These are phyloP conservation scores for Phytopythium sindhum DNA, from an alignment of 352 stramenopile species.

Conservation along the genomic window DNA sequence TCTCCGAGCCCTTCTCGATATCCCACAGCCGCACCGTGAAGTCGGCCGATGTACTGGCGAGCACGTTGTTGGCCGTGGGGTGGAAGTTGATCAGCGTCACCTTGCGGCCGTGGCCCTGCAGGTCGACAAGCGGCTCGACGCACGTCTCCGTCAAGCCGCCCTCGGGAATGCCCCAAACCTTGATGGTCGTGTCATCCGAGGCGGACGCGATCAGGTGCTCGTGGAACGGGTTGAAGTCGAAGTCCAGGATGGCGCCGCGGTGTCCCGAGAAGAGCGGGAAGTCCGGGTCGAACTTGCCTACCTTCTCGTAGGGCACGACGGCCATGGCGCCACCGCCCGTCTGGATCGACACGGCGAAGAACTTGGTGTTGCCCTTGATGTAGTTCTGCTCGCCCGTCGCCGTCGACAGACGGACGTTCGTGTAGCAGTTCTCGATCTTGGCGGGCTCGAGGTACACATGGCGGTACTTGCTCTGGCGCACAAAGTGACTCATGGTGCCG, in stretches of 20 bases:
- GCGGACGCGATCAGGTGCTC: conserved; percentile 95
- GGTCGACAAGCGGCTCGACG: conserved; percentile 93
- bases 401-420: conserved; percentile 92
- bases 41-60: conserved; percentile 94
- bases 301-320: conserved; percentile 93
- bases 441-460: conserved; percentile 97
- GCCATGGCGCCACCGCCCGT: conserved; percentile 89
- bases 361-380: conserved; percentile 99
- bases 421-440: conserved; percentile 92
- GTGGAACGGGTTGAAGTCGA: conserved; percentile 99
- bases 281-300: conserved; percentile 93
- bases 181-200: conserved; percentile 97
- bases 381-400: conserved; percentile 99
- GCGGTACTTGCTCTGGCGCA: conserved; percentile 97
- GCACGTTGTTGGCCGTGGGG: conserved; percentile 96
- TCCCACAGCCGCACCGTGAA: conserved; percentile 99
- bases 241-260: conserved; percentile 95
- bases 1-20: conserved; percentile 93
- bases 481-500: conserved; percentile 90
- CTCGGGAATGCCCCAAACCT: conserved; percentile 96
- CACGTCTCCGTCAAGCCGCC: conserved; percentile 94
- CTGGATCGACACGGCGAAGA: conserved; percentile 96
- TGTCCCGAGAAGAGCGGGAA: conserved; percentile 96
- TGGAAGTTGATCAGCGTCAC: conserved; percentile 99
- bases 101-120: conserved; percentile 93